These are phyloP conservation scores for Aspergillus piperis DNA, from an alignment of 2,329 filamentous ascomycete species.

Conservation along the genomic window DNA sequence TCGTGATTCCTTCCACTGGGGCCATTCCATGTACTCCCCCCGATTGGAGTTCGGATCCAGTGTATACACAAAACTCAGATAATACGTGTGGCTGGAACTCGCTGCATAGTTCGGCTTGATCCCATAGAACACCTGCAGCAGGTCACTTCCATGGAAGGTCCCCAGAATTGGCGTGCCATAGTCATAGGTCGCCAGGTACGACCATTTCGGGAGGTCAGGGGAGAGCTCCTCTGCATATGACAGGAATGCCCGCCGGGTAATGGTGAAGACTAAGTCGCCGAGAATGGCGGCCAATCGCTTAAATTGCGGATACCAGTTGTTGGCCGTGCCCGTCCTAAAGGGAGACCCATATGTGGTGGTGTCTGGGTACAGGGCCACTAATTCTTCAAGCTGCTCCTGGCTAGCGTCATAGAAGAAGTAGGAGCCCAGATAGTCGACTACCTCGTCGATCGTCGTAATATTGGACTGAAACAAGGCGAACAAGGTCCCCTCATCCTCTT, in stretches of 20 bases:
- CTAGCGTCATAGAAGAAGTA: conserved; percentile 63
- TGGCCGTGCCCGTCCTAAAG: conserved; percentile 67
- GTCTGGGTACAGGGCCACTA: conserved; percentile 66
- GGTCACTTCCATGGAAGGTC: conserved; percentile 72
- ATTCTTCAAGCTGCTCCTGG: conserved; percentile 50
- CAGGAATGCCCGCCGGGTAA: conserved; percentile 68
- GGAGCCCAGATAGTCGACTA: conserved; percentile 63
- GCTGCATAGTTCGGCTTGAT: conserved; percentile 64
- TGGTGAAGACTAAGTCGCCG: conserved; percentile 73
- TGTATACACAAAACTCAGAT: conserved; percentile 70
- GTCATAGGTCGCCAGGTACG: conserved; percentile 72
- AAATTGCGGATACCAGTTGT: conserved; percentile 74
- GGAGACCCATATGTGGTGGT: conserved; percentile 64
- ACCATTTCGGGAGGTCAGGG: conserved; percentile 67
- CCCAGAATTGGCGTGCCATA: conserved; percentile 71
- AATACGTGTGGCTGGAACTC: conserved; percentile 65
- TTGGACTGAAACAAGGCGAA: conserved; percentile 71
- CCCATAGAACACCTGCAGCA: conserved; percentile 69
- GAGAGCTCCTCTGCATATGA: conserved; percentile 47
- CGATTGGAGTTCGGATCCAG: conserved; percentile 66
- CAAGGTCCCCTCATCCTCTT: conserved; percentile 78
- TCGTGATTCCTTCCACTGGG: conserved; percentile 54
- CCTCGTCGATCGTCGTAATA: conserved; percentile 60
- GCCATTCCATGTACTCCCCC: conserved; percentile 51
- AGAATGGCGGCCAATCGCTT: conserved; percentile 75